Percentiles rank a stretch among this genome's conserved stretches.
Evolutionary conservation across 306 rosid genomes (phyloP).

Genomic region (Ziziphus jujuba): DNA sequence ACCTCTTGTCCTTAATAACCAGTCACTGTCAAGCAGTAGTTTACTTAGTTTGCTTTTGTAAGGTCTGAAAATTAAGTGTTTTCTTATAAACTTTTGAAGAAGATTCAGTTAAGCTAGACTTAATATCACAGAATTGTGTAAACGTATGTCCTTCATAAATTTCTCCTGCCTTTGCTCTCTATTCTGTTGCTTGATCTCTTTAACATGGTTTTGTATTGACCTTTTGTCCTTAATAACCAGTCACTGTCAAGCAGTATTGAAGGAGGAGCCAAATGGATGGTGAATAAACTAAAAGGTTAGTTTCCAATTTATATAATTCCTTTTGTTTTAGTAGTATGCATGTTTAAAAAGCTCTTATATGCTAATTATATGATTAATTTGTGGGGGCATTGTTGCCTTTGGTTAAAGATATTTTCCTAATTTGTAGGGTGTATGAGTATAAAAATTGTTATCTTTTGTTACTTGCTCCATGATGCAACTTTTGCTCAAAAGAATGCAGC

Average conservation of each 20-base stretch:
- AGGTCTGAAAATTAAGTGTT: too few species aligned
- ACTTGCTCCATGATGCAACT: neutral
- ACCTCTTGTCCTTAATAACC: slow-evolving; percentile 27
- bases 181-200: slow-evolving; percentile 4
- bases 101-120: too few species aligned
- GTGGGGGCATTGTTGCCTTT: neutral
- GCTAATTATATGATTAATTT: neutral
- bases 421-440: neutral
- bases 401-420: too few species aligned
- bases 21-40: slow-evolving; percentile 69
- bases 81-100: too few species aligned
- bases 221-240: slow-evolving; percentile 36
- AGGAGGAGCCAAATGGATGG: slow-evolving; percentile 85
- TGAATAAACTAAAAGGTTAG: slow-evolving; percentile 82
- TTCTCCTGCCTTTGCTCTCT: neutral
- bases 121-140: neutral
- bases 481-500: neutral
- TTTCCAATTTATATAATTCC: slow-evolving; percentile 13
- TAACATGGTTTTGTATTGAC: slow-evolving; percentile 24
- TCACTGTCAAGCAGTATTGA: slow-evolving; percentile 64
- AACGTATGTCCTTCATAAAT: too few species aligned
- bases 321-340: slow-evolving; percentile 4
- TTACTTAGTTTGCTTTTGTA: too few species aligned
- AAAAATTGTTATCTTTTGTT: neutral
- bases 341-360: neutral